Evolutionary conservation across 495 filamentous ascomycete genomes (phyloP).

Genomic region (Neurospora pannonica): DNA sequence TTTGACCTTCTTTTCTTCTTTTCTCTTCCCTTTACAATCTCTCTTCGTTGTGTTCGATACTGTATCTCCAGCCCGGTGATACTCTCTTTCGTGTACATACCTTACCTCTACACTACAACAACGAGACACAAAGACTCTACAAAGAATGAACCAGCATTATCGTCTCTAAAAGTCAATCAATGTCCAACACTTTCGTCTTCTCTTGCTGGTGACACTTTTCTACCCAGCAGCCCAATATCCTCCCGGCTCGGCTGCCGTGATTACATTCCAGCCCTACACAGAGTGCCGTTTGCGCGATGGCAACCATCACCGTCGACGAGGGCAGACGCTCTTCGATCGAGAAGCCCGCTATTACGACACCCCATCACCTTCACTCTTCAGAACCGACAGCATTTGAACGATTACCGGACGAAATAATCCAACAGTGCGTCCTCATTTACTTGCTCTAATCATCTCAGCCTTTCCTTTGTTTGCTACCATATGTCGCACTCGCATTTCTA

Average conservation of each 20-base stretch:
- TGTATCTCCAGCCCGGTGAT: background rate
- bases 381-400: constrained; percentile 29
- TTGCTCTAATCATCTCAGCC: background rate
- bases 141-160: background rate
- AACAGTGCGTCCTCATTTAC: constrained; percentile 30
- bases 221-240: background rate
- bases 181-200: background rate
- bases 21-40: background rate
- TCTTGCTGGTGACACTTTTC: background rate
- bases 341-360: constrained; percentile 18
- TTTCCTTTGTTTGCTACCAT: background rate
- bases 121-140: background rate
- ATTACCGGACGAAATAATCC: constrained; percentile 41
- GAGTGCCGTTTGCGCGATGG: constrained; percentile 12
- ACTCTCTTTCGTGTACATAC: background rate
- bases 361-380: constrained; percentile 1
- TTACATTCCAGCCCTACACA: background rate
- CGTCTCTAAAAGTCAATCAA: background rate
- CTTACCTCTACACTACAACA: background rate
- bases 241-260: constrained; percentile 6
- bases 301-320: constrained; percentile 10
- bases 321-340: constrained; percentile 23
- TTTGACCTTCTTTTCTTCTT: background rate
- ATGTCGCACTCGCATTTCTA: background rate
- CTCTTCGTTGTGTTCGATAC: background rate